Evolutionary conservation across 1,284 basidiomycete species (phyloP).

Genomic region (Papiliotrema nemorosa): DNA sequence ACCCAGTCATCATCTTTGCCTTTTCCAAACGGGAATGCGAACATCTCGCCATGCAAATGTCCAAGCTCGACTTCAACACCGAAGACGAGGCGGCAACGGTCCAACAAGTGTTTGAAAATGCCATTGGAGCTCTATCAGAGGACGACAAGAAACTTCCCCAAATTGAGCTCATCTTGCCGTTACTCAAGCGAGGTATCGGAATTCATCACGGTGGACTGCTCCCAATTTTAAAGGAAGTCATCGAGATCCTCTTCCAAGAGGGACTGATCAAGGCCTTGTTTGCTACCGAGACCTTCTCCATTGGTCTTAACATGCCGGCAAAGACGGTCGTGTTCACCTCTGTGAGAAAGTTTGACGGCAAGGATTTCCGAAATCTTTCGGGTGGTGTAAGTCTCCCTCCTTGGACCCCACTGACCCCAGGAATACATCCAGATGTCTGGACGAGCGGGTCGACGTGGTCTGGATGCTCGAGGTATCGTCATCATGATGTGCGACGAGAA

Average conservation of each 20-base stretch:
- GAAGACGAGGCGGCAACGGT: slow-evolving; percentile 90
- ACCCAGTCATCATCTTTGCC: slow-evolving; percentile 97
- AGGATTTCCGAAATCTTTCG: slow-evolving; percentile 84
- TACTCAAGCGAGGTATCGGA: slow-evolving; percentile 93
- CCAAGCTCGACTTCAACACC: slow-evolving; percentile 94
- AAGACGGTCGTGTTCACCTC: slow-evolving; percentile 96
- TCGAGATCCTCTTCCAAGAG: slow-evolving; percentile 99
- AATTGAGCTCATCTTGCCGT: slow-evolving; percentile 87
- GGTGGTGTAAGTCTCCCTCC: slow-evolving; percentile 41
- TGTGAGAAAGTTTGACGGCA: slow-evolving; percentile 93
- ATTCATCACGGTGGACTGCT: slow-evolving; percentile 98
- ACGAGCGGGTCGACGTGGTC: slow-evolving; percentile 90
- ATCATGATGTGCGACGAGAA: slow-evolving; percentile 99
- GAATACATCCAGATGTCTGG: slow-evolving; percentile 99
- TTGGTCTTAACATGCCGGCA: slow-evolving; percentile 99
- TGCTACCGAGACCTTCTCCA: slow-evolving; percentile 99
- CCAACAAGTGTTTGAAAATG: slow-evolving; percentile 87
- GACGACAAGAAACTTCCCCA: slow-evolving; percentile 91
- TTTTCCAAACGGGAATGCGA: slow-evolving; percentile 99
- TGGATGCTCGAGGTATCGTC: slow-evolving; percentile 98
- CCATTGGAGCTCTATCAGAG: slow-evolving; percentile 80
- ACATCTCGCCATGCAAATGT: slow-evolving; percentile 81
- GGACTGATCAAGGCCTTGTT: slow-evolving; percentile 99
- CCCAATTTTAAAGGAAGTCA: slow-evolving; percentile 97
- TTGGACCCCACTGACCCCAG: slow-evolving; percentile 46